These are phyloP conservation scores for Globisporangium irregulare DNA, from an alignment of 352 stramenopile species.

Conservation along the genomic window DNA sequence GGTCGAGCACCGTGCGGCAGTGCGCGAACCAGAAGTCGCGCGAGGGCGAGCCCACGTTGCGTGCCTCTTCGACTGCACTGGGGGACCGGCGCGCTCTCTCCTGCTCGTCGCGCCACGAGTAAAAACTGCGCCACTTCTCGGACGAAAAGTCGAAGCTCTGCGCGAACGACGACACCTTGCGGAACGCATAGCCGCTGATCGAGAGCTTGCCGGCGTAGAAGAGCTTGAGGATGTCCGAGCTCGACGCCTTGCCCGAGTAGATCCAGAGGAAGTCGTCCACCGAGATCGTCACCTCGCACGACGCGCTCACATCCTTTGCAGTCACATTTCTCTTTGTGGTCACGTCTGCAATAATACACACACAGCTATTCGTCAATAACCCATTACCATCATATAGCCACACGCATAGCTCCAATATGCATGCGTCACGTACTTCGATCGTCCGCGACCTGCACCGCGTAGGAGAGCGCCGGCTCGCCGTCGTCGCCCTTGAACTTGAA, in stretches of 20 bases:
- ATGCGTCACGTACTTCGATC: conserved; percentile 25
- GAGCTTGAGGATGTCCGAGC: conserved; percentile 69
- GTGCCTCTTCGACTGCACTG: conserved; percentile 32
- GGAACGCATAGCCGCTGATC: conserved; percentile 81
- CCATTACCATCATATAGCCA: conserved; percentile 1
- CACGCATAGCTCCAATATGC: not conserved
- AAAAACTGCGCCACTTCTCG: conserved; percentile 77
- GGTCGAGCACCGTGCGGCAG: conserved; percentile 52
- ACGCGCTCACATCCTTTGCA: conserved; percentile 36
- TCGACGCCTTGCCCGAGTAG: conserved; percentile 84
- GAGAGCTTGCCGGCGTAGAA: conserved; percentile 77
- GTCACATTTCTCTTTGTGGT: conserved; percentile 55
- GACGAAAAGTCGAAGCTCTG: conserved; percentile 87
- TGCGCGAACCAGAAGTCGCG: conserved; percentile 77
- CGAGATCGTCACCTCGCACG: conserved; percentile 80
- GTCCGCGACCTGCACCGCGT: conserved; percentile 62
- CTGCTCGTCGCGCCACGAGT: conserved; percentile 51
- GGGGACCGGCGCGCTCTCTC: conserved; percentile 30
- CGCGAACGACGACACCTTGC: conserved; percentile 75
- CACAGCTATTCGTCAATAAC: conserved; percentile 2
- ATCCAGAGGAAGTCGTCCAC: conserved; percentile 87
- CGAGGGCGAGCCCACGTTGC: conserved; percentile 52
- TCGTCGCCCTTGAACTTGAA: conserved; percentile 76
- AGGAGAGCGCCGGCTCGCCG: conserved; percentile 45
- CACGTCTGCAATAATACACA: conserved; percentile 30